Evolutionary conservation across 1,284 basidiomycete genomes (phyloP), one percentile per base, ranked within the genome.

Genomic region (Puccinia novopanici): DNA sequence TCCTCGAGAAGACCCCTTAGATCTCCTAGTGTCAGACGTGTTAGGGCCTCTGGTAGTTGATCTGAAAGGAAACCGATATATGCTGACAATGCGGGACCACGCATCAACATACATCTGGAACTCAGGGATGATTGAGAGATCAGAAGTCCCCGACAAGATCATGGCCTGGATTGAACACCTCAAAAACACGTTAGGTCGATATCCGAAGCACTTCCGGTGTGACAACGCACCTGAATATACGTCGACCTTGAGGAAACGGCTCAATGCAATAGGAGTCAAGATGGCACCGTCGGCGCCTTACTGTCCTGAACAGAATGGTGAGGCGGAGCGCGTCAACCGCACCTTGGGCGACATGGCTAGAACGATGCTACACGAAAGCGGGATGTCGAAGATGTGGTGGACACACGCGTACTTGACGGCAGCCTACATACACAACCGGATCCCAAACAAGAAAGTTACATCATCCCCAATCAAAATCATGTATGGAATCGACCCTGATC

Each of bases 341-440:
- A 74, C 72, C 5, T 3, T 74, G 24, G 72, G 72, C 6, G 72
- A 74, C 4, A 57, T 59, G 72, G 72, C 50, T 1, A 55, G 37
- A 34, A 57, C 72, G 19, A 57, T 74, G 34, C 54, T 74, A 19
- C 22, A 34, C n/a, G 52, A 24, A 3, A 57, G 52, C 17, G 27
- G 37, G 19, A 24, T 74, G 6, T 12, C 45, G 6, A 45, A 15
- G 45, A 45, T 45, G 45, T 45, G 6, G 6, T 45, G 45, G 45
- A 15, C 8, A 12, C 3, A 50, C 17, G 72, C 72, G 3, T 74
- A 74, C 54, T 8, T 34, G 12, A 40, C 30, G 2, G 54, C n/a
- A n/a, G n/a, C n/a, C n/a, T n/a, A n/a, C n/a, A n/a, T n/a, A n/a
- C n/a, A n/a, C n/a, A n/a, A n/a, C 50, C 4, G 30, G n/a, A 13